Percentiles rank a stretch among this genome's conserved stretches.
Evolutionary conservation across 306 rosid species (phyloP).

Genomic region (Carpinus fangiana): DNA sequence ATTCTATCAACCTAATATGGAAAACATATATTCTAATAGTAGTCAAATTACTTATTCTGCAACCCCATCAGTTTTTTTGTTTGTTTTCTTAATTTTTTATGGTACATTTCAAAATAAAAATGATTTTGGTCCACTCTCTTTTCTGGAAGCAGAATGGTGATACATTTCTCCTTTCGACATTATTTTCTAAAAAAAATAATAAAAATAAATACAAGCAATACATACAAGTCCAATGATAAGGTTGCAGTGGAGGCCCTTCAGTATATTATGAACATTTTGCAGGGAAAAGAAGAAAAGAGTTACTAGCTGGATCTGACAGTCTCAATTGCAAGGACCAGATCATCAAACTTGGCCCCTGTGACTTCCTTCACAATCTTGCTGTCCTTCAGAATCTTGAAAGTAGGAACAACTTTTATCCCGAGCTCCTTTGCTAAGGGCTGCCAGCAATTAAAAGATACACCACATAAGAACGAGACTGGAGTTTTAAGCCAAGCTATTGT

Average conservation of each 20-base stretch:
- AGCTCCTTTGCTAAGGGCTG: conserved; percentile 98
- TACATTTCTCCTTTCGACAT: conserved; percentile 4
- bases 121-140: background rate
- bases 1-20: too few relatives aligned
- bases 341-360: conserved; percentile 88
- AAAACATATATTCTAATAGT: too few relatives aligned
- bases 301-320: conserved; percentile 59
- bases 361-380: conserved; percentile 78
- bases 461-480: background rate
- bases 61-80: background rate
- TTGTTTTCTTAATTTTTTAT: background rate
- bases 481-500: background rate
- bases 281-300: conserved; percentile 10
- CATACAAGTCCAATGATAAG: conserved; percentile 28
- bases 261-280: conserved; percentile 21
- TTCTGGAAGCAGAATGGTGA: background rate
- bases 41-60: too few relatives aligned
- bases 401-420: conserved; percentile 93
- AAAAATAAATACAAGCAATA: background rate
- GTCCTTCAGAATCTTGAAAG: conserved; percentile 90
- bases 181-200: background rate
- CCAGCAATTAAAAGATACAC: conserved; percentile 31
- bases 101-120: background rate
- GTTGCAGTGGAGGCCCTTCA: conserved; percentile 10
- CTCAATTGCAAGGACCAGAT: conserved; percentile 79